phyloP scores from a whole-genome alignment of 192 early-diverging fungal species.

The Diversispora epigaea region DNA sequence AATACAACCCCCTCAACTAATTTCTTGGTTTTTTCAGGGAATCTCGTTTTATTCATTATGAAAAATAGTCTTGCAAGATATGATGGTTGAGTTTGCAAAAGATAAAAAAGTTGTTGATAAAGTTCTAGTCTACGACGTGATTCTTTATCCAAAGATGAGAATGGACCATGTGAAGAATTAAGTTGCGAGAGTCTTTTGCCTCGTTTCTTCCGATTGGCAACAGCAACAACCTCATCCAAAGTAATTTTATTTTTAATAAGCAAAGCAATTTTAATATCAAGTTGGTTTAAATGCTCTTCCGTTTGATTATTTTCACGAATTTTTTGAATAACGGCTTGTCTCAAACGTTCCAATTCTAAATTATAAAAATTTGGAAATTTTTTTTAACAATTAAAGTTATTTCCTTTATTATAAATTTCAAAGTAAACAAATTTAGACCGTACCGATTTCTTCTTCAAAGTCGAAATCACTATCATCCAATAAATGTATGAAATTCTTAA shows the following conservation, averaged over 20 bases:
- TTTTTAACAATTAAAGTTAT: background rate
- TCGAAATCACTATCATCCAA: slow-evolving; percentile 90
- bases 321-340: slow-evolving; percentile 80
- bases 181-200: slow-evolving; percentile 48
- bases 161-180: slow-evolving; percentile 48
- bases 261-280: slow-evolving; percentile 96
- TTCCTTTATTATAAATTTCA: background rate
- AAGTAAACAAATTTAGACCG: background rate
- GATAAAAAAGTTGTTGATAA: slow-evolving; percentile 94
- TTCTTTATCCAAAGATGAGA: slow-evolving; percentile 84
- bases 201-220: slow-evolving; percentile 45
- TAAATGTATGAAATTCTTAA: slow-evolving; percentile 85
- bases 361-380: slow-evolving; percentile 13
- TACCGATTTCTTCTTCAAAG: slow-evolving; percentile 89
- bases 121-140: slow-evolving; percentile 70
- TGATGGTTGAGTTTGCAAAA: slow-evolving; percentile 93
- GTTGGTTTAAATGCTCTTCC: slow-evolving; percentile 75
- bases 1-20: slow-evolving; percentile 88
- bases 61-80: slow-evolving; percentile 91
- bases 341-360: slow-evolving; percentile 65
- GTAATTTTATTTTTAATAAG: slow-evolving; percentile 94
- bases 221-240: slow-evolving; percentile 86
- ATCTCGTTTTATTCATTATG: slow-evolving; percentile 79
- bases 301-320: slow-evolving; percentile 88
- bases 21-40: slow-evolving; percentile 62